Base-by-base conservation (phyloP, 2,329 filamentous ascomycete species). In the Sclerotinia glacialis region DNA sequence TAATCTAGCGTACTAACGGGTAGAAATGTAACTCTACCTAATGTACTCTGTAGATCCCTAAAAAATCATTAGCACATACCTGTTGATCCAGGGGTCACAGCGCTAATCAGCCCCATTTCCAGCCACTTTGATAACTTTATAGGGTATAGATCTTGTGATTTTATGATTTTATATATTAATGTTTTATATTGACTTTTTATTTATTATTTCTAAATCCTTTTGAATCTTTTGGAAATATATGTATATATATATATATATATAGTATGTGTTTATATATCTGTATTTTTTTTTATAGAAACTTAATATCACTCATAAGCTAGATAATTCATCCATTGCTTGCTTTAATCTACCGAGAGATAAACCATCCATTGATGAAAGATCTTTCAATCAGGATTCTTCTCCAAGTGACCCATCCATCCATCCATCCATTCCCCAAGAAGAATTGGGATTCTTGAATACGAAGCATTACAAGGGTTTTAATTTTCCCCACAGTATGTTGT, bases 101-200 rank as follows among this genome's bases (percentile, higher is more conserved):
- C 14, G n/a, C 42, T 56, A 16, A 56, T 56, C 53, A 56, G 53
- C 34, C 53, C 53, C 40, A 40, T 42, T 26, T 56, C 53, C 53
- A 56, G 53, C 53, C 53, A 56, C 53, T 26, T 56, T 56, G 23
- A 56, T 56, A 26, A 7, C 14, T 5, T 1, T 7, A 42, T 42
- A 0, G 5, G 37, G 34, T 42, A 42, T 28, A 23, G n/a, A n/a
- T n/a, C n/a, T n/a, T n/a, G n/a, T n/a, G n/a, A n/a, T n/a, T n/a
- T n/a, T n/a, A n/a, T n/a, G 31, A 21, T 37, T 23, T 34, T 21
- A 21, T n/a, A 28, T 11, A 14, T 37, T 23, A 34, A 37, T 37
- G 52, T 54, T 54, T 54, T 31, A 37, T n/a, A n/a, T n/a, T n/a
- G n/a, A n/a, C n/a, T n/a, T n/a, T n/a, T n/a, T 37, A 12, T 37